Evolutionary conservation across 768 basidiomycete genomes (phyloP), one percentile per base, ranked within the genome.

Genomic region (Rhodotorula taiwanensis): DNA sequence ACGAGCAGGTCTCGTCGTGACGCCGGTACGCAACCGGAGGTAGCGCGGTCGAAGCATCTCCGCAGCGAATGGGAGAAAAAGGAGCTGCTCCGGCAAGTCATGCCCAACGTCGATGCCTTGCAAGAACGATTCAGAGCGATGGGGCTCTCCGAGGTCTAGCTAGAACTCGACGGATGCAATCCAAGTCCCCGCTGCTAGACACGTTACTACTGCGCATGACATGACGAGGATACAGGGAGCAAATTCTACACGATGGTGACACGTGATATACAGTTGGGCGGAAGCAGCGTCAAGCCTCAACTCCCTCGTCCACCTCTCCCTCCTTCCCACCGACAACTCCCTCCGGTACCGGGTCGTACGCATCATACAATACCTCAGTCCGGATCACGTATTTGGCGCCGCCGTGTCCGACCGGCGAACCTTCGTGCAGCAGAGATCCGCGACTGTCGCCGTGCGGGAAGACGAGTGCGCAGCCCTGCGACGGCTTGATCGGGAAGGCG

Each of bases 401-500:
- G 0, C 63, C 67, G 28, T 23, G 34, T 0, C 62, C 67, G 14
- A 70, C 64, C 1, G 62, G 64, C 11, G 41, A 49, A 9, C 64
- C 69, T 51, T 70, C 69, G 54, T 70, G 69, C 28, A 70, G 34
- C 5, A 62, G n/a, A 2, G 50, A 57, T 1, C 57, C 63, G 31
- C n/a, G 28, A n/a, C 53, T 39, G 33, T 57, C 59, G n/a, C 69
- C 69, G 30, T 70, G 69, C 11, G 65, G 81, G 73, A 83, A 83
- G 44, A 81, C 78, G 42, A 79, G 76, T 1, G 81, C 80, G 5
- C 80, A 79, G 0, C 82, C 82, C 4, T 77, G 76, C 20, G 79
- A 71, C 1, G 82, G 82, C 55, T 77, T 76, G 23, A 83, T 79
- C 3, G 80, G 79, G 27, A 78, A 76, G 23, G 82, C 80, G 58